Conservation (phyloP, 1,284 basidiomycete species). For the Ceratobasidium sp. region DNA sequence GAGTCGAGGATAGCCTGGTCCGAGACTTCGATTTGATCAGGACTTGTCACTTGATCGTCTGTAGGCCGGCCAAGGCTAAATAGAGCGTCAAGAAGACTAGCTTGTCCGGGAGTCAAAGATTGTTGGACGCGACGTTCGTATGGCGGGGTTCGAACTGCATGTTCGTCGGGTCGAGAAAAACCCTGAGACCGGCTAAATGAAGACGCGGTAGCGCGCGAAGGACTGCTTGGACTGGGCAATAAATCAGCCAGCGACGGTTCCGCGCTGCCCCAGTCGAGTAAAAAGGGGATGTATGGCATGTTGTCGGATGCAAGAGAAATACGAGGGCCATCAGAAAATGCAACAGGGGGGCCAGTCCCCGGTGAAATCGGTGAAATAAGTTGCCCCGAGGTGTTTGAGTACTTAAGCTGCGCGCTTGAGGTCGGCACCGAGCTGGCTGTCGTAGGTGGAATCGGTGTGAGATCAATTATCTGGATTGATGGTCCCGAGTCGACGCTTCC, state of each 20-base stretch:
- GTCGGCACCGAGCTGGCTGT: neutral
- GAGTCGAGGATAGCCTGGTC: neutral
- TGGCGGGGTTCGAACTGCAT: neutral
- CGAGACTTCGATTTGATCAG: no score
- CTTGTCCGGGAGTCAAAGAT: conserved; percentile 19
- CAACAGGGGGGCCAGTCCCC: no score
- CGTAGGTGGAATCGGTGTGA: neutral
- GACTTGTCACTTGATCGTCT: no score
- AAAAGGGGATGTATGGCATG: no score
- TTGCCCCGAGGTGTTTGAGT: neutral
- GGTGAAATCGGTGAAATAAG: neutral
- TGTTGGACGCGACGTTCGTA: neutral
- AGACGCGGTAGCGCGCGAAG: neutral
- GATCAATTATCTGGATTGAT: neutral
- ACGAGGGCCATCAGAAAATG: no score
- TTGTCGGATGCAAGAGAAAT: no score
- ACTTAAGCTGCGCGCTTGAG: neutral
- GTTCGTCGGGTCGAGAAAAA: neutral
- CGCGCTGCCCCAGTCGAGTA: no score
- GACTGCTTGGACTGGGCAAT: no score
- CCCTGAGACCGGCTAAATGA: neutral
- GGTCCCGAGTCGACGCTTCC: neutral
- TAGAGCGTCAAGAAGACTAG: conserved; percentile 18
- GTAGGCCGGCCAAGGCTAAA: conserved; percentile 14
- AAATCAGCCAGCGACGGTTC: no score